phyloP scores from a whole-genome alignment of 2,329 filamentous ascomycete genomes.

The Arthrobotrys pseudoclavata region DNA sequence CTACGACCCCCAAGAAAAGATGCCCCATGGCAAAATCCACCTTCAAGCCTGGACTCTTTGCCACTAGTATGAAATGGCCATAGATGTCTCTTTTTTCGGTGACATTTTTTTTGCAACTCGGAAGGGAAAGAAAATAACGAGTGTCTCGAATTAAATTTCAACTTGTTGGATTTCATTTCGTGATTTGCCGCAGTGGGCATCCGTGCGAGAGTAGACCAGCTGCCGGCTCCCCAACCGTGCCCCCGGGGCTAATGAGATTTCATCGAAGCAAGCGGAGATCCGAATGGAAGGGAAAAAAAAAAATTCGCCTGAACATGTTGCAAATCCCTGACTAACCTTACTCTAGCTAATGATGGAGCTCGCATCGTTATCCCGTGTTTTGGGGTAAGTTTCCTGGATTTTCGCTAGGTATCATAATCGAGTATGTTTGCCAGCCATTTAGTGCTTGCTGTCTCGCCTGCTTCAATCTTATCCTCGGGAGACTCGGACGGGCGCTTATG shows the following conservation, averaged over 20 bases:
- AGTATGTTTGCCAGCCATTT: not conserved
- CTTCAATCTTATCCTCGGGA: conserved; percentile 60
- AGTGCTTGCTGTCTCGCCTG: conserved; percentile 17
- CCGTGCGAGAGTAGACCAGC: conserved; percentile 37
- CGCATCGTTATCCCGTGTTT: conserved; percentile 41
- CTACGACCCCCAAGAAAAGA: conserved; percentile 14
- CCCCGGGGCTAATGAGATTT: conserved; percentile 59
- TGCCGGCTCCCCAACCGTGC: conserved; percentile 58
- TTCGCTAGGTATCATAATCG: conserved; percentile 18
- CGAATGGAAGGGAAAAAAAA: conserved; percentile 3
- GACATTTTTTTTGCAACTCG: not conserved
- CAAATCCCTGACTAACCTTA: conserved; percentile 38
- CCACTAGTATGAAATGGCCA: conserved; percentile 12
- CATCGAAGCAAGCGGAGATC: conserved; percentile 40
- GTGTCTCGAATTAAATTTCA: conserved; percentile 30
- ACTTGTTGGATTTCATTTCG: conserved; percentile 39
- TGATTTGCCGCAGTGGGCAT: conserved; percentile 42
- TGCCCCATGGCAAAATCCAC: conserved; percentile 18
- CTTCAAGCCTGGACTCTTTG: not conserved
- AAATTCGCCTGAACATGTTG: conserved; percentile 29
- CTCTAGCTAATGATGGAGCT: conserved; percentile 16
- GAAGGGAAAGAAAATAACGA: not conserved
- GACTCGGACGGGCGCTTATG: conserved; percentile 58
- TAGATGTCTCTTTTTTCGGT: conserved; percentile 10
- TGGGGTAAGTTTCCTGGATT: conserved; percentile 17